Evolutionary conservation across 73 alveolate species (phyloP), one percentile per base, ranked within the genome.

Genomic region (Uronychia binucleata): DNA sequence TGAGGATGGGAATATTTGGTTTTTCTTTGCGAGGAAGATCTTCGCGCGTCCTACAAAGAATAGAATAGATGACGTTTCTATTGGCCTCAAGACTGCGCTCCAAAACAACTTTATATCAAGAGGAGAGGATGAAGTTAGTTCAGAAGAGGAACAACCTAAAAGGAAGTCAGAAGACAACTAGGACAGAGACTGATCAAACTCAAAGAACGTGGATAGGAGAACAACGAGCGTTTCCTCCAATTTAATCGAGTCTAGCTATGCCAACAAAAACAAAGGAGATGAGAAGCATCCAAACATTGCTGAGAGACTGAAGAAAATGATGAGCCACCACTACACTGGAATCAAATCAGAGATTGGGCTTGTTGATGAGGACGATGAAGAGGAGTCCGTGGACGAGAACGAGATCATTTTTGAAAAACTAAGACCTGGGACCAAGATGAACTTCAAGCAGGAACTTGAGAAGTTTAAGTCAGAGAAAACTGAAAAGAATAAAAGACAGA

Each of bases 1-100:
- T 80, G 88, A 86, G 31, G 11, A 86, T 46, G 93, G 89, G 29
- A 29, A 33, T 5, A 86, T 86, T 1, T 86, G 93, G 93, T 75
- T 86, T 30, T 74, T 74, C 60, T 57, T 80, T 74, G 93, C 88
- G 5, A 26, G 26, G 78, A 26, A 67, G 26, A 67, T 67, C 67
- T 46, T 11, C 19, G 67, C 67, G 5, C 5, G 67, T 11, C 67
- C 67, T 46, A 46, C 19, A 19, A 46, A 46, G 19, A 19, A 5
- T 46, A 5, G 19, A 46, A 46, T 46, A 19, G 67, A 46, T 46
- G 19, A 46, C 19, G 5, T 46, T 5, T 11, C 19, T 5, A 46
- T 46, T 5, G 67, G 67, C n/a, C 19, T 46, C n/a, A 46, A 46
- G 67, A 19, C 67, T 11, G 5, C 67, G 19, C 19, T 46, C 67